phyloP scores from a whole-genome alignment of 1,284 basidiomycete genomes.

The Cutaneotrichosporon curvatum region DNA sequence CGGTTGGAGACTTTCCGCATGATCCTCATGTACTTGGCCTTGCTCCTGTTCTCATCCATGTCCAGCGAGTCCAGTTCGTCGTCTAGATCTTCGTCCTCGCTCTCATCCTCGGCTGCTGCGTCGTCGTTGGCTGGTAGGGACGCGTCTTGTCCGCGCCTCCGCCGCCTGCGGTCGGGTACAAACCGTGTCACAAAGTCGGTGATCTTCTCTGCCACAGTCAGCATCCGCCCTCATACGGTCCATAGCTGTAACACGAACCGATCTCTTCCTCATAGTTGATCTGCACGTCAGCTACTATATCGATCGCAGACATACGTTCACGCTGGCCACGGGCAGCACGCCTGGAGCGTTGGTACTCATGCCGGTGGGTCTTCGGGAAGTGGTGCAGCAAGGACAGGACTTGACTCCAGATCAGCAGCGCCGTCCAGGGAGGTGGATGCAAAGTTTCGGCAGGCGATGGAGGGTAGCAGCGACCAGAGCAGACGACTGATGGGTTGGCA shows the following conservation, averaged over 20 bases:
- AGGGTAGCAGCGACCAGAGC: no score
- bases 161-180: slow-evolving; percentile 21
- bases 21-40: slow-evolving; percentile 80
- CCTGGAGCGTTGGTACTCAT: slow-evolving; percentile 17
- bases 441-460: no score
- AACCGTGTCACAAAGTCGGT: slow-evolving; percentile 39
- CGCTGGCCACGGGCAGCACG: slow-evolving; percentile 43
- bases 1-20: slow-evolving; percentile 89
- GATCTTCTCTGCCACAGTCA: slow-evolving; percentile 32
- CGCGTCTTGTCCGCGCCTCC: slow-evolving; percentile 3
- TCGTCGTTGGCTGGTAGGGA: slow-evolving; percentile 29
- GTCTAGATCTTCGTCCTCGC: slow-evolving; percentile 55
- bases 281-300: slow-evolving; percentile 13
- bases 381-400: no score
- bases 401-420: no score
- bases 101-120: slow-evolving; percentile 53
- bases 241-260: slow-evolving; percentile 13
- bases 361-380: not conserved
- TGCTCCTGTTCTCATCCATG: slow-evolving; percentile 41
- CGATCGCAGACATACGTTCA: slow-evolving; percentile 30
- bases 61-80: slow-evolving; percentile 47
- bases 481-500: no score
- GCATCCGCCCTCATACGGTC: not conserved
- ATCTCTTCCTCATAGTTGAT: slow-evolving; percentile 43
- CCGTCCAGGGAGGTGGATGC: no score